These are phyloP conservation scores for Penicillium sp. DNA, from an alignment of 2,329 filamentous ascomycete species.

Conservation along the genomic window DNA sequence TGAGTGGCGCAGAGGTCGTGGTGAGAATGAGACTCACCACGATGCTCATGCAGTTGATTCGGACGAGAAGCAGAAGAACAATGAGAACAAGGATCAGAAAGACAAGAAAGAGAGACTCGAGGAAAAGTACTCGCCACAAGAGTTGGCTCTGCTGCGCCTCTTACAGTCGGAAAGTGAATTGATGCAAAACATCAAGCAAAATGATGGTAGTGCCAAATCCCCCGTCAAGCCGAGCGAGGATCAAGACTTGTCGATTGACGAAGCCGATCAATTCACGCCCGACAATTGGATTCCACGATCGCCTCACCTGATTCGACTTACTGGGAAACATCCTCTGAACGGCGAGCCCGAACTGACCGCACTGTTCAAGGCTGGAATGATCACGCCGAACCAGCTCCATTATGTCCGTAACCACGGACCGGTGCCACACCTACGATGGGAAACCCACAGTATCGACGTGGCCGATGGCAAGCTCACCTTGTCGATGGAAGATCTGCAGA, in stretches of 20 bases:
- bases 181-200: slow-evolving; percentile 39
- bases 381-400: not conserved
- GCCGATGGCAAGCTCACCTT: not conserved
- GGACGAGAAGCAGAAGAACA: not conserved
- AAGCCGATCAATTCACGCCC: slow-evolving; percentile 47
- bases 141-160: slow-evolving; percentile 1
- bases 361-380: slow-evolving; percentile 40
- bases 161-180: slow-evolving; percentile 24
- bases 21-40: slow-evolving; percentile 3
- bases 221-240: slow-evolving; percentile 29
- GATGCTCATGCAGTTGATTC: slow-evolving; percentile 11
- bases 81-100: slow-evolving; percentile 1
- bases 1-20: slow-evolving; percentile 14
- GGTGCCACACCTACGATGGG: not conserved
- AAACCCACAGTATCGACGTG: not conserved
- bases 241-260: slow-evolving; percentile 38
- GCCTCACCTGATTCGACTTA: slow-evolving; percentile 44
- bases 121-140: slow-evolving; percentile 3
- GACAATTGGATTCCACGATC: slow-evolving; percentile 51
- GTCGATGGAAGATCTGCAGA: slow-evolving; percentile 22
- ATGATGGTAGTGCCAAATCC: slow-evolving; percentile 39
- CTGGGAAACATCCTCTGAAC: slow-evolving; percentile 51
- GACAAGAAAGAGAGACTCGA: slow-evolving; percentile 13
- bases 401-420: not conserved
- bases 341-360: slow-evolving; percentile 41